Percentiles rank a stretch among this genome's conserved stretches.
These are phyloP conservation scores for Geotrichum histeridarum DNA, from an alignment of 1,139 yeast species.

Conservation along the genomic window DNA sequence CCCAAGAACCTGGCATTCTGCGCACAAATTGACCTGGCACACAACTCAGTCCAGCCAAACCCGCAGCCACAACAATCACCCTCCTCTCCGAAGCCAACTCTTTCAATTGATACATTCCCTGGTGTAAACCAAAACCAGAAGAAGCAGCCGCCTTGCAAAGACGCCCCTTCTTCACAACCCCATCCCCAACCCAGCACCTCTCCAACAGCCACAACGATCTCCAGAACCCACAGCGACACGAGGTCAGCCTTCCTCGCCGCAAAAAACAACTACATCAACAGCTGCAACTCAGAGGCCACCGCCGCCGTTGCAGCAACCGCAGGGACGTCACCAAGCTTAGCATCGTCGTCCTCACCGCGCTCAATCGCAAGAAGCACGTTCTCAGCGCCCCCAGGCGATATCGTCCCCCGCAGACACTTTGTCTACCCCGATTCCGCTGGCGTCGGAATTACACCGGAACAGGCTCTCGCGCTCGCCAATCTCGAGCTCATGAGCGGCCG, in stretches of 20 bases:
- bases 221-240: background rate
- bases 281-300: background rate
- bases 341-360: background rate
- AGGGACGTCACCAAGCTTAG: background rate
- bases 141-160: background rate
- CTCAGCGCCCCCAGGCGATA: background rate
- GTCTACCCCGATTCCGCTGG: background rate
- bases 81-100: no score
- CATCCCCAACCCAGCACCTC: background rate
- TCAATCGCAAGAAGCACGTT: background rate
- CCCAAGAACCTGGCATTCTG: no score
- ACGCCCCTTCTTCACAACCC: background rate
- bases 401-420: constrained; percentile 1
- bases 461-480: constrained; percentile 2
- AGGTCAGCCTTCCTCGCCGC: background rate
- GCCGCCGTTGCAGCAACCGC: background rate
- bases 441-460: background rate
- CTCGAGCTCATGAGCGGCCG: background rate
- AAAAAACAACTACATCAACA: constrained; percentile 2
- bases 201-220: background rate
- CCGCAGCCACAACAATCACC: no score
- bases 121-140: background rate
- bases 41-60: no score
- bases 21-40: no score
- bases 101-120: no score